phyloP scores from a whole-genome alignment of 176 grass and related monocot genomes.

The Cenchrus fungigraminus region DNA sequence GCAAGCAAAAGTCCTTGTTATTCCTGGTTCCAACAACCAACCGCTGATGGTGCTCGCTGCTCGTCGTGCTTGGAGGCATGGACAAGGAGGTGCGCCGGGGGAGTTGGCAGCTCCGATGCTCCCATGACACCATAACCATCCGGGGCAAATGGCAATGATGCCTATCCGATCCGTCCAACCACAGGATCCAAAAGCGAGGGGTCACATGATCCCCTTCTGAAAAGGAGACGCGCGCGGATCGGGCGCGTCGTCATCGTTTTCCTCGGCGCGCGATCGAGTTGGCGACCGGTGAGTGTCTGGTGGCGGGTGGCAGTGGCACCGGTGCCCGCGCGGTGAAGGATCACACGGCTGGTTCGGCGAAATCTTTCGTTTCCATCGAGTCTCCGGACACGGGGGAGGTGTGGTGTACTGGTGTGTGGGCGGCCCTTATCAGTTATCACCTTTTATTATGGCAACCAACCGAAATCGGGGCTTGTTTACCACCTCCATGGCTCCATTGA shows the following conservation, averaged over 20 bases:
- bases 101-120: neutral
- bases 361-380: neutral
- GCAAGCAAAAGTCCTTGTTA: neutral
- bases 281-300: neutral
- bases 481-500: constrained; percentile 15
- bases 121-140: neutral
- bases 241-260: constrained; percentile 29
- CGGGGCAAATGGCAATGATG: neutral
- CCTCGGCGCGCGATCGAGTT: neutral
- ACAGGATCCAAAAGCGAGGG: constrained; percentile 6
- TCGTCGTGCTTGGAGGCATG: neutral
- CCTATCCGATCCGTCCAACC: constrained; percentile 14
- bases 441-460: neutral
- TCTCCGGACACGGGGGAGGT: neutral
- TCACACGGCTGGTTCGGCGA: neutral
- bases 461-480: constrained; percentile 24
- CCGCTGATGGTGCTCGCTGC: neutral
- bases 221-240: neutral
- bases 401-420: no score
- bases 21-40: neutral
- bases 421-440: neutral
- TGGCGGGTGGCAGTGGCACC: neutral
- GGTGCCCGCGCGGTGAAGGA: neutral
- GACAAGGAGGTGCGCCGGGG: neutral
- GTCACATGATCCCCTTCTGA: constrained; percentile 4